Evolutionary conservation across 2,329 filamentous ascomycete genomes (phyloP).

Genomic region (Alternaria infectoria): DNA sequence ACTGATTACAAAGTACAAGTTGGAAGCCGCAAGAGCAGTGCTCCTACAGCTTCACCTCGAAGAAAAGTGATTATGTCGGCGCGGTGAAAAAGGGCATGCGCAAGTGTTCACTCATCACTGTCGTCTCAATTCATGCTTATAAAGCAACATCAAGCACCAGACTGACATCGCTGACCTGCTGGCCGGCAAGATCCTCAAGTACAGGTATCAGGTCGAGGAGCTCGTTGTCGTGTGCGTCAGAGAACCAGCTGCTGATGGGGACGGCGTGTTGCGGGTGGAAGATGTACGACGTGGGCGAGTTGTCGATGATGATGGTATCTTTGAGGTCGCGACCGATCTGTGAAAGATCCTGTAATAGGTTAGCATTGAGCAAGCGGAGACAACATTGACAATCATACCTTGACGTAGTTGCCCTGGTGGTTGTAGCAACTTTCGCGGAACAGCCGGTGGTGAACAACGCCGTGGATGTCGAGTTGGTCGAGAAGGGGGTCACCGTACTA

Average conservation of each 20-base stretch:
- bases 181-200: slow-evolving; percentile 90
- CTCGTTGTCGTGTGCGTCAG: slow-evolving; percentile 98
- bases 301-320: slow-evolving; percentile 99
- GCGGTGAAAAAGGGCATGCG: slow-evolving; percentile 32
- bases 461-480: slow-evolving; percentile 96
- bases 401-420: slow-evolving; percentile 99
- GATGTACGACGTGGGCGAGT: slow-evolving; percentile 98
- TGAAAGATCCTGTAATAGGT: slow-evolving; percentile 72
- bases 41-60: slow-evolving; percentile 11
- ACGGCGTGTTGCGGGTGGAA: slow-evolving; percentile 99
- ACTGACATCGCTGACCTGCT: slow-evolving; percentile 93
- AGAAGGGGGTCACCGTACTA: slow-evolving; percentile 95
- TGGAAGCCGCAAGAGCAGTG: slow-evolving; percentile 7
- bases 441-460: slow-evolving; percentile 91
- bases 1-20: slow-evolving; percentile 48
- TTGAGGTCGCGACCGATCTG: slow-evolving; percentile 94
- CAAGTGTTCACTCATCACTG: slow-evolving; percentile 30
- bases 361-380: neutral
- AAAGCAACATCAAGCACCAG: slow-evolving; percentile 89
- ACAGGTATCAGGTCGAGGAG: slow-evolving; percentile 96
- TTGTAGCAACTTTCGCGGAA: slow-evolving; percentile 99
- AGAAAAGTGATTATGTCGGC: slow-evolving; percentile 28
- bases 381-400: slow-evolving; percentile 55
- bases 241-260: slow-evolving; percentile 99
- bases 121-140: slow-evolving; percentile 48